Conservation (phyloP, 2,329 filamentous ascomycete genomes). For the Pestalotiopsis fici region DNA sequence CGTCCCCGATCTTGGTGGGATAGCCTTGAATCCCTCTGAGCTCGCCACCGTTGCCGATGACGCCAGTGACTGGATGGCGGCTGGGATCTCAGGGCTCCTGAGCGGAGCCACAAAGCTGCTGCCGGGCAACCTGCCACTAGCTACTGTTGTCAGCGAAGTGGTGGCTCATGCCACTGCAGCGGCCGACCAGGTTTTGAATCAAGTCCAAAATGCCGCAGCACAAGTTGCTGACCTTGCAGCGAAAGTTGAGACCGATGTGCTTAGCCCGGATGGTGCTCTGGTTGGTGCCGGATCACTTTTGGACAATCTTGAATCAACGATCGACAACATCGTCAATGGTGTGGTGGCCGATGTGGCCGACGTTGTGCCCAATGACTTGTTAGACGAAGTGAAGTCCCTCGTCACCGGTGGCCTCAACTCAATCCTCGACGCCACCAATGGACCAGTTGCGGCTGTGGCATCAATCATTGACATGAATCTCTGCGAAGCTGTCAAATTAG, state of each 20-base stretch:
- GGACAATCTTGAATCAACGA: slow-evolving; percentile 18
- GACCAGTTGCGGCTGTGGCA: slow-evolving; percentile 19
- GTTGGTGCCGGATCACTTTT: slow-evolving; percentile 17
- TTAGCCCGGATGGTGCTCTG: slow-evolving; percentile 19
- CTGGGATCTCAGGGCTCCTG: slow-evolving; percentile 4
- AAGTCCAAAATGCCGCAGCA: slow-evolving; percentile 19
- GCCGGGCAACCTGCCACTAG: slow-evolving; percentile 9
- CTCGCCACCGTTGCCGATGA: slow-evolving; percentile 3
- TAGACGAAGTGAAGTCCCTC: slow-evolving; percentile 15
- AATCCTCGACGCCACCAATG: slow-evolving; percentile 17
- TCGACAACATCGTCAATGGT: slow-evolving; percentile 17
- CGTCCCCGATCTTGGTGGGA: neutral
- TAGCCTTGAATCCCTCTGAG: neutral
- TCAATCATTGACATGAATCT: slow-evolving; percentile 22
- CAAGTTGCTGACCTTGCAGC: slow-evolving; percentile 21
- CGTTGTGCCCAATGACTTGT: slow-evolving; percentile 14
- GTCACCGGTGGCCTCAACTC: slow-evolving; percentile 20
- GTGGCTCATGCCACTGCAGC: slow-evolving; percentile 16
- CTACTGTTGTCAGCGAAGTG: slow-evolving; percentile 10
- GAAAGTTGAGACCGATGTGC: slow-evolving; percentile 15
- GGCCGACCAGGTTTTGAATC: slow-evolving; percentile 13
- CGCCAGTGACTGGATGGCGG: slow-evolving; percentile 7
- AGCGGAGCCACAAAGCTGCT: neutral
- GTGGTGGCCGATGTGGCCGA: slow-evolving; percentile 15
- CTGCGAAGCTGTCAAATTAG: slow-evolving; percentile 20